Conservation (phyloP, 108 stramenopile species). For the Nitzschia putrida region DNA sequence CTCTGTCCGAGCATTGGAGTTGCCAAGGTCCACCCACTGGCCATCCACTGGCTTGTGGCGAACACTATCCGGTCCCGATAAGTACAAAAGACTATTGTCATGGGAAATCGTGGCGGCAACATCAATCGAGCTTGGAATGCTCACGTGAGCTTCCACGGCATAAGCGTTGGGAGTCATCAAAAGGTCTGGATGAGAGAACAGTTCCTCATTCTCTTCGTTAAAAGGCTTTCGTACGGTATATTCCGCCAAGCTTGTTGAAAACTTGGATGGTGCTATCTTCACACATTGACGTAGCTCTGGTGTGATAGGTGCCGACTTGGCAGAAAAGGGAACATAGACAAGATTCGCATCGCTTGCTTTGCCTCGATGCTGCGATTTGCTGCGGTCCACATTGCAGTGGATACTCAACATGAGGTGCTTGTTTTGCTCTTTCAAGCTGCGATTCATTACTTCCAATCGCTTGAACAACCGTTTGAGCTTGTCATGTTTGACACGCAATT, state of each 20-base stretch:
- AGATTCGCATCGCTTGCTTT: no score
- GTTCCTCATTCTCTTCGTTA: background rate
- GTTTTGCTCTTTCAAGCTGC: conserved; percentile 13
- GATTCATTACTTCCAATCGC: conserved; percentile 10
- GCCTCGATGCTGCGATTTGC: no score
- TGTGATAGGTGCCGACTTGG: background rate
- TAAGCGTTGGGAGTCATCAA: conserved; percentile 26
- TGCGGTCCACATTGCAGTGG: background rate
- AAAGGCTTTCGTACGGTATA: conserved; percentile 4
- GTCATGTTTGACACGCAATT: conserved; percentile 9
- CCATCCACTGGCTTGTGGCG: conserved; percentile 4
- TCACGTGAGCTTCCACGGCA: conserved; percentile 32
- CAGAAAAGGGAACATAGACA: no score
- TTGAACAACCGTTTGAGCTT: background rate
- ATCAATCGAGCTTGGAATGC: conserved; percentile 52
- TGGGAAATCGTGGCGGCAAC: conserved; percentile 52
- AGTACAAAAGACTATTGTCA: conserved; percentile 51
- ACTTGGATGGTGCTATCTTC: background rate
- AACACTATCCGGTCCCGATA: conserved; percentile 12
- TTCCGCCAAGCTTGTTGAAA: background rate
- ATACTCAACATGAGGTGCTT: background rate
- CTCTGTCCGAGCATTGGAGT: conserved; percentile 41
- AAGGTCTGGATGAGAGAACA: background rate
- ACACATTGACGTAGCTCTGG: conserved; percentile 5
- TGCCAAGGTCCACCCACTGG: conserved; percentile 51